Evolutionary conservation across 257 asterid genomes (phyloP), one percentile per base, ranked within the genome.

Genomic region (Solanum bulbocastanum): DNA sequence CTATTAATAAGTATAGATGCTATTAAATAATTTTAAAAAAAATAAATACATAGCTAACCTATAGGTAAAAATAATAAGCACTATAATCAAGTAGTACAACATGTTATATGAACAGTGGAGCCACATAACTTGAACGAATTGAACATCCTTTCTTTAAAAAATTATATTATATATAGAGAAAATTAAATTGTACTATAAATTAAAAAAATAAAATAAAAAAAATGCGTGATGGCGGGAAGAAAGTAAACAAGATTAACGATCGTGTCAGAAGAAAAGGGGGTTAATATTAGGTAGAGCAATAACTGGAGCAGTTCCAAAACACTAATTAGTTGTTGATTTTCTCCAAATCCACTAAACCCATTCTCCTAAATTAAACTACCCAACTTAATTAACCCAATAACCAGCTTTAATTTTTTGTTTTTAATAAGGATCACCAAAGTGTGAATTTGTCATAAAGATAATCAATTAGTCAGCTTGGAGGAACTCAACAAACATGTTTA

Each of bases 401-500:
- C 65, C 22, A 36, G 83, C 85, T 76, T 44, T 88, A 10, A 27
- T 20, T 32, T 4, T 39, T 42, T 60, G 62, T 16, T 40, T 52
- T 16, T 6, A 16, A 18, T 36, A 27, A 32, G 6, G 1, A 25
- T 69, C 69, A 18, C 25, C 49, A 30, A 71, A 16, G 68, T 30
- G 44, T 71, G 75, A 89, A 87, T 65, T 84, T 86, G 76, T 69
- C 73, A 40, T 49, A 7, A 56, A n/a, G 4, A 27, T 1, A 73
- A 62, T 37, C 25, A 3, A 16, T 14, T 73, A 3, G 32, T 86
- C 68, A 42, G 44, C n/a, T 39, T 42, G 71, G 30, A 69, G 36
- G 68, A 71, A 42, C 33, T 9, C 13, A 65, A 5, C 15, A 58
- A 66, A 74, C 90, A 92, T 95, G 96, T 90, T 96, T 87, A 93